Percentiles rank a stretch among this genome's conserved stretches.
phyloP scores from a whole-genome alignment of 208 protist species.

The Naegleria fowleri region DNA sequence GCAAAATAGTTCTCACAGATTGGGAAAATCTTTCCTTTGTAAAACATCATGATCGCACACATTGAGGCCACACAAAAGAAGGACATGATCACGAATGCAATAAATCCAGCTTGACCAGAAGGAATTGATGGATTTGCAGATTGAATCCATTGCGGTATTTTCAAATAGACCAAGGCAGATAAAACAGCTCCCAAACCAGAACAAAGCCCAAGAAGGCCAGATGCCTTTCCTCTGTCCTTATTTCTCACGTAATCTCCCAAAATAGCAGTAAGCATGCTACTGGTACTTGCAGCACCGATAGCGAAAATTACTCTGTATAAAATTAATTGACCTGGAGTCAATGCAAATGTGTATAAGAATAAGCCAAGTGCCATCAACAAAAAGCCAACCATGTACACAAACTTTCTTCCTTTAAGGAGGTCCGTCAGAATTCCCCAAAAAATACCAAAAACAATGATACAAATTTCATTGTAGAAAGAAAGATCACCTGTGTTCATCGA shows the following conservation, averaged over 20 bases:
- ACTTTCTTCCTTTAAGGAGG: neutral
- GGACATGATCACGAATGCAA: neutral
- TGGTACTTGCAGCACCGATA: constrained; percentile 16
- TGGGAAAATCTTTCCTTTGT: neutral
- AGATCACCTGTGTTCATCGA: neutral
- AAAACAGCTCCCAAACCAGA: constrained; percentile 16
- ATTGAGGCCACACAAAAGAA: neutral
- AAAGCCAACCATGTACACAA: neutral
- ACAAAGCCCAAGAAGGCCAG: neutral
- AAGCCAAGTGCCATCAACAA: constrained; percentile 23
- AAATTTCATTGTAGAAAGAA: constrained; percentile 22
- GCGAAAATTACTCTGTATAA: constrained; percentile 12
- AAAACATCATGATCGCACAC: neutral
- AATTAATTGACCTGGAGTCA: neutral
- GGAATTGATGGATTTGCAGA: neutral
- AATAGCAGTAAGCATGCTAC: constrained; percentile 6
- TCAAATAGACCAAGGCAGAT: neutral
- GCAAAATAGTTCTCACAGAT: neutral
- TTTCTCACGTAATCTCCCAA: neutral
- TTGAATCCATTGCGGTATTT: neutral
- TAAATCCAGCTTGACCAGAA: neutral
- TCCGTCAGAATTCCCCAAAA: constrained; percentile 12
- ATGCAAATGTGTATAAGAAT: neutral
- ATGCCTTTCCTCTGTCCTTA: constrained; percentile 13
- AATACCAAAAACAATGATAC: neutral